These are phyloP conservation scores for Colletotrichum agaves DNA, from an alignment of 2,329 filamentous ascomycete species.

Conservation along the genomic window DNA sequence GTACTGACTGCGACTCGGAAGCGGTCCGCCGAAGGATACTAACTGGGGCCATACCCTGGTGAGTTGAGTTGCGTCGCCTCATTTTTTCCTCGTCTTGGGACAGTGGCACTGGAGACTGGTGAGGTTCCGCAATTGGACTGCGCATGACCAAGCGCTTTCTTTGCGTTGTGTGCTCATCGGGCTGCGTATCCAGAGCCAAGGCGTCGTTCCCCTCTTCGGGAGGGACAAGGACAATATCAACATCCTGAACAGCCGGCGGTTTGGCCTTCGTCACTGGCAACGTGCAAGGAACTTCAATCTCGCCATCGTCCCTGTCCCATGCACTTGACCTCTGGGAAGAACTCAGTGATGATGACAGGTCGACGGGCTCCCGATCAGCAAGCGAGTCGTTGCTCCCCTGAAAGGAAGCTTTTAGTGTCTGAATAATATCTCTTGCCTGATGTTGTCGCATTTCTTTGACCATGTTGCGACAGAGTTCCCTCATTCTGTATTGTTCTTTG, in stretches of 20 bases:
- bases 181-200: not conserved
- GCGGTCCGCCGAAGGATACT: not conserved
- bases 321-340: no score
- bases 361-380: no score
- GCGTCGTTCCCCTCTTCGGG: not conserved
- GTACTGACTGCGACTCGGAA: not conserved
- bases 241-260: no score
- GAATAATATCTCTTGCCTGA: no score
- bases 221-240: not conserved
- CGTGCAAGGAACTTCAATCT: no score
- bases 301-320: no score
- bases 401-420: no score
- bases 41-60: not conserved
- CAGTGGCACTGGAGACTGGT: not conserved
- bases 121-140: slow-evolving; percentile 19
- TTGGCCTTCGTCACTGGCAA: no score
- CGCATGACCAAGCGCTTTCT: slow-evolving; percentile 11
- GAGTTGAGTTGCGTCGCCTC: not conserved
- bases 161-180: not conserved
- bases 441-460: no score
- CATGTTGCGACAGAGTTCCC: no score
- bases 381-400: no score
- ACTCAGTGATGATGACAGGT: no score
- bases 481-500: not conserved
- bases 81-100: slow-evolving; percentile 13